Base-by-base conservation (phyloP, 768 basidiomycete genomes). In the Rhizopogon salebrosus region DNA sequence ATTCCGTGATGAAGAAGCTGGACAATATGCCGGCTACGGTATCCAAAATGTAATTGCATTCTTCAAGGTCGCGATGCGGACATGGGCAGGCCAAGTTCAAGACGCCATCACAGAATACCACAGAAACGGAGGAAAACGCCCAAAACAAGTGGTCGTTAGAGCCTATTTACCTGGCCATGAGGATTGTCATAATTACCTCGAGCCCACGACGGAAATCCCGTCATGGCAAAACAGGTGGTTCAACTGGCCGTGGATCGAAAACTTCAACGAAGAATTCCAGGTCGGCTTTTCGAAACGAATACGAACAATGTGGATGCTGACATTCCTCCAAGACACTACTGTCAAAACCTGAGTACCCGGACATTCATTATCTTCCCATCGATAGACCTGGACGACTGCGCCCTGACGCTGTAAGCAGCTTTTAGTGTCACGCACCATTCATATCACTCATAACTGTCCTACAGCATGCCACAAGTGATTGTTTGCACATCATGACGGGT, bases 121-220 rank as follows among this genome's bases (percentile, higher is more conserved):
- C 38, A 56, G 48, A 14, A 54, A 58, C 14, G 68, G 66, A 0
- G 68, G 67, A 0, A 59, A n/a, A 2, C 55, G 58, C 24, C 62
- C 56, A 24, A 68, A 72, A 52, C 76, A 79, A 59, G 81, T 80
- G 7, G 64, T 87, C 7, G 77, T 83, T 8, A 64, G 85, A 26
- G 76, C 83, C 7, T 87, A 86, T 57, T 61, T 83, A 4, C 80
- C 82, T 2, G 85, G 85, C 3, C 83, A 87, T 57, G 84, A 86
- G 53, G 73, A 82, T 51, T 86, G 85, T 55, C 83, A 82, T 56
- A 57, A 72, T n/a, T 57, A 63, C 48, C 64, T 66, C 20, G 52
- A 71, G 54, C 80, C 82, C n/a, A 79, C 75, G 76, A 62, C 52
- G 34, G 69, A 71, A 54, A 71, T 80, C 18, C 57, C 69, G 54